Evolutionary conservation across 1,284 basidiomycete genomes (phyloP), one percentile per base, ranked within the genome.

Genomic region (Cryptococcus jaspeensis): DNA sequence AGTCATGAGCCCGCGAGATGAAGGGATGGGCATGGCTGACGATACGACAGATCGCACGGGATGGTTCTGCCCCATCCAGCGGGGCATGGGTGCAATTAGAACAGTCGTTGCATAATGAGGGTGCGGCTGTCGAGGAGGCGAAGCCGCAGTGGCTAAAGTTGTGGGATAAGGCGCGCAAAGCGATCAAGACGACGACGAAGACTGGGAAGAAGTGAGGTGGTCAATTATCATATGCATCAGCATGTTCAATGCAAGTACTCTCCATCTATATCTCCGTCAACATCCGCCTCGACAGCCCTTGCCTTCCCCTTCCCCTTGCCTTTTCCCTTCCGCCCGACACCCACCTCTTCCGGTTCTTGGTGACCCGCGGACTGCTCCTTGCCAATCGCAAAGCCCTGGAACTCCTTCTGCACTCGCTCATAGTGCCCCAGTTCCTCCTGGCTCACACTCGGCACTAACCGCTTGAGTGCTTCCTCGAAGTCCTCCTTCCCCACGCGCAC

Each of bases 401-500:
- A 94, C 55, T 84, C 82, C 61, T 80, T 77, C 74, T 92, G 90
- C 9, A 94, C 85, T 53, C 78, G 74, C 28, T 82, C 81, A 75
- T 99, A 99, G 72, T 95, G 90, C 8, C 84, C 83, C 87, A 99
- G 88, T 74, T 99, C 96, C 32, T 84, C 84, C 60, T 87, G 82
- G 66, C 87, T 92, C 9, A 99, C 92, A 71, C 89, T 92, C 3
- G 96, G 93, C 11, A 89, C 82, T 2, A 99, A 81, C 63, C 87
- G 86, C 1, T 77, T 67, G 36, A 98, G 79, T 8, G 96, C 94
- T 13, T 75, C 74, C 38, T 84, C 79, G 75, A 99, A 98, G 75
- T 72, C 70, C 37, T 61, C 58, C 23, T 41, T 45, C 1, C 46
- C 44, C 0, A 72, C 70, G 32, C 46, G 36, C 2, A 70, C 70